A percentile compares a stretch with the other conserved stretches of the same genome.
phyloP scores from a whole-genome alignment of 2,329 filamentous ascomycete genomes.

The Hypoxylon rubiginosum region DNA sequence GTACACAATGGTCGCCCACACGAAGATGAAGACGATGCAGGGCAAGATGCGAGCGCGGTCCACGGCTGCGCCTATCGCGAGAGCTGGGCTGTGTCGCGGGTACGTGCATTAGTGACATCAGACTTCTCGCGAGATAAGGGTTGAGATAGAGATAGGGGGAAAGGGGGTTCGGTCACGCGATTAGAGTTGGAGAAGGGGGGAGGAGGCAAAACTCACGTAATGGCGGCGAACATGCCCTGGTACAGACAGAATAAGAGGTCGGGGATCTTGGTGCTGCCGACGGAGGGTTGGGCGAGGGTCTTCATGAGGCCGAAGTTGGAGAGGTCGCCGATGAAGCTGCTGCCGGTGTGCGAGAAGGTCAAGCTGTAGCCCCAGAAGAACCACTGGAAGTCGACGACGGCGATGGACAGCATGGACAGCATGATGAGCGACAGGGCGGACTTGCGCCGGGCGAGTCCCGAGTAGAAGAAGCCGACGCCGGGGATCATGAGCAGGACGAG shows the following conservation, averaged over 20 bases:
- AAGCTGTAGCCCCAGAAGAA: conserved; percentile 96
- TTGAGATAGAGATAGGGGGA: not conserved
- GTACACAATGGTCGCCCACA: conserved; percentile 80
- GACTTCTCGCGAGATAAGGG: not conserved
- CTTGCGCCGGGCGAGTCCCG: conserved; percentile 88
- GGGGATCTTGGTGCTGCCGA: conserved; percentile 78
- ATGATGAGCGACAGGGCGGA: conserved; percentile 89
- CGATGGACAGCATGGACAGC: conserved; percentile 84
- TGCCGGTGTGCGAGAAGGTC: conserved; percentile 84
- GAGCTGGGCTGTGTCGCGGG: conserved; percentile 60
- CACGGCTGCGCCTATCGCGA: conserved; percentile 71
- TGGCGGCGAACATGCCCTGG: conserved; percentile 90
- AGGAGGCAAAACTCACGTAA: conserved; percentile 74
- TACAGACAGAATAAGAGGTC: conserved; percentile 88
- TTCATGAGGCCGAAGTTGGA: conserved; percentile 85
- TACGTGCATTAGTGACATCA: conserved; percentile 3
- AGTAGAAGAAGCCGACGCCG: conserved; percentile 95
- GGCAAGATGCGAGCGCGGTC: conserved; percentile 73
- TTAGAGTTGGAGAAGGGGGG: not conserved
- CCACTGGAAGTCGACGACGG: conserved; percentile 89
- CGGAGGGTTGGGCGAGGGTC: conserved; percentile 81
- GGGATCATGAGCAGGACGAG: conserved; percentile 94
- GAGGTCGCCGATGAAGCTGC: conserved; percentile 82
- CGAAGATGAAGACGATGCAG: conserved; percentile 75
- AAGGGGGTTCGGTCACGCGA: not conserved